Evolutionary conservation across 1,284 basidiomycete genomes (phyloP).

Genomic region (Ceratobasidium papillatum): DNA sequence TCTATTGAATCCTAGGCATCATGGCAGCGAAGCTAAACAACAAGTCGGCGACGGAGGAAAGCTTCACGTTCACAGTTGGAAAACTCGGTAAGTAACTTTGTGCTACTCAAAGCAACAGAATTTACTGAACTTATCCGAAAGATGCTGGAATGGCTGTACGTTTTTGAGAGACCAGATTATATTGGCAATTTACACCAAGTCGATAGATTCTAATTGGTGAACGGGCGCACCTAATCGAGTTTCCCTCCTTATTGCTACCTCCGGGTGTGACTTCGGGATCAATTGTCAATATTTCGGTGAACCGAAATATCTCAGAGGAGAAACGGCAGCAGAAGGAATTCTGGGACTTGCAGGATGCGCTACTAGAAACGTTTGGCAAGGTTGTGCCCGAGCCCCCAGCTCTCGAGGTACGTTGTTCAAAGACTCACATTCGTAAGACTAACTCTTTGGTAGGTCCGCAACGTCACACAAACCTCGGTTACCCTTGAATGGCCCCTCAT

Average conservation of each 20-base stretch:
- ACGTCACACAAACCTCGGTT: constrained; percentile 93
- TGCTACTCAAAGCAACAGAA: not conserved
- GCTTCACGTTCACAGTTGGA: constrained; percentile 74
- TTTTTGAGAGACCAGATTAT: not conserved
- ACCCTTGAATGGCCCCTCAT: constrained; percentile 91
- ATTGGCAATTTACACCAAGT: not conserved
- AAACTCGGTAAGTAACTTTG: constrained; percentile 65
- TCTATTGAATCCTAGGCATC: not conserved
- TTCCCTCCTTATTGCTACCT: constrained; percentile 90
- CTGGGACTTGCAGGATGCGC: constrained; percentile 80
- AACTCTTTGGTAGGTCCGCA: constrained; percentile 70
- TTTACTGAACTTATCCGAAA: constrained; percentile 48
- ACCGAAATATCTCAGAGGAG: constrained; percentile 85
- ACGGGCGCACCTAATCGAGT: constrained; percentile 93
- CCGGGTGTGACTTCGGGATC: constrained; percentile 90
- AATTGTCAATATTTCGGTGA: constrained; percentile 95
- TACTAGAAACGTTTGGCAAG: constrained; percentile 77
- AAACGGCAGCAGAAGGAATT: constrained; percentile 81
- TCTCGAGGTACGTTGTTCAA: constrained; percentile 63
- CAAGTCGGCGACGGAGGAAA: constrained; percentile 52
- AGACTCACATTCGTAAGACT: not conserved
- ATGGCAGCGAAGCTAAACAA: not conserved
- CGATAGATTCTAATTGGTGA: constrained; percentile 86
- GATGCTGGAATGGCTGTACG: constrained; percentile 85
- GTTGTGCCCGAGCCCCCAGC: constrained; percentile 75